Conservation (phyloP, 2,329 filamentous ascomycete species). For the Berkeleyomyces basicola region DNA sequence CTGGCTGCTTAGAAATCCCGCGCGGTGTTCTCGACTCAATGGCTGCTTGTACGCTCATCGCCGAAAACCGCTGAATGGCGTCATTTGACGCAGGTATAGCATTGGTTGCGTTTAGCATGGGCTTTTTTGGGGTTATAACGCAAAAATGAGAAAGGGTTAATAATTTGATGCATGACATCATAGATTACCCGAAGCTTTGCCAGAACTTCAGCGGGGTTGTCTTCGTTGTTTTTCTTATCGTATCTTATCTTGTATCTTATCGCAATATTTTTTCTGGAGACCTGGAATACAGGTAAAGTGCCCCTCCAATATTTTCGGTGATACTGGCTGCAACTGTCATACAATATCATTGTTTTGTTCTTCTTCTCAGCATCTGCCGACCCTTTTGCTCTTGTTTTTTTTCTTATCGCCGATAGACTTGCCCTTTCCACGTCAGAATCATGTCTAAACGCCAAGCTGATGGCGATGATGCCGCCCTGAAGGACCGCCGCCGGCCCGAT, state of each 20-base stretch:
- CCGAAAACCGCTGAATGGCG: not conserved
- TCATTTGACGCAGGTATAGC: not conserved
- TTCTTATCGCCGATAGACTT: no score
- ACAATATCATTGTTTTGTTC: not conserved
- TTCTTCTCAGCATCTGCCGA: not conserved
- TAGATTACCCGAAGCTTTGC: not conserved
- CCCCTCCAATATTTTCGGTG: not conserved
- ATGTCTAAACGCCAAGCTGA: conserved; percentile 48
- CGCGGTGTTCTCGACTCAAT: not conserved
- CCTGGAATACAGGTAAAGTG: not conserved
- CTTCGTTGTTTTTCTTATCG: not conserved
- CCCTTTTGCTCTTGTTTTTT: no score
- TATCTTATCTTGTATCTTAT: not conserved
- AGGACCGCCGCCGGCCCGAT: conserved; percentile 44
- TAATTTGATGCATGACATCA: not conserved
- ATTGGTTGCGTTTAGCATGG: not conserved
- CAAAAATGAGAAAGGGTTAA: not conserved
- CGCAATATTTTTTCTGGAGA: conserved; percentile 5
- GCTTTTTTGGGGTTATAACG: not conserved
- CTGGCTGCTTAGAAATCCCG: not conserved
- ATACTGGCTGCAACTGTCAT: not conserved
- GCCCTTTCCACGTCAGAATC: not conserved
- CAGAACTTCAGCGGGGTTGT: not conserved
- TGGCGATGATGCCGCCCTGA: conserved; percentile 32
- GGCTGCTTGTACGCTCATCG: not conserved